Percentiles rank a stretch among this genome's conserved stretches.
These are phyloP conservation scores for Microstegium vimineum DNA, from an alignment of 176 grass and related monocot genomes.

Conservation along the genomic window DNA sequence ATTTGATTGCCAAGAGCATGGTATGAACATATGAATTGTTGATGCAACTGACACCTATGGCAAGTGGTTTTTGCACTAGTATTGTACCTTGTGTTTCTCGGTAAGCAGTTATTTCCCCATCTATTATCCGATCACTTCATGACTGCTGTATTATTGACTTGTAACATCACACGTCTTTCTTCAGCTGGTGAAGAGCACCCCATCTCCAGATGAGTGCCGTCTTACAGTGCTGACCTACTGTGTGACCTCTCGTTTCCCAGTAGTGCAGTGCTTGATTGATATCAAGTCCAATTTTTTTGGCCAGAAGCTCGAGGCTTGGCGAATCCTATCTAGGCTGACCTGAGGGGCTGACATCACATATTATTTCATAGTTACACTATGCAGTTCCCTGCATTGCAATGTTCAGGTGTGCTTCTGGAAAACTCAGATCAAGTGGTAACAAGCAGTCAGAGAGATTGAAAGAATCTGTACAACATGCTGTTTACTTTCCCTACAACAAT, in stretches of 20 bases:
- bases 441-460: background rate
- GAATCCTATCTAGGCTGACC: background rate
- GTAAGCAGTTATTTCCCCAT: background rate
- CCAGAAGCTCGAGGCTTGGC: background rate
- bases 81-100: background rate
- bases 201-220: background rate
- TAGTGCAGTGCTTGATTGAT: background rate
- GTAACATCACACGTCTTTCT: background rate
- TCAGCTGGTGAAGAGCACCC: background rate
- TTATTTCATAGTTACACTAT: background rate
- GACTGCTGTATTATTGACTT: background rate
- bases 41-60: background rate
- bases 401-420: background rate
- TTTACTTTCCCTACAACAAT: background rate
- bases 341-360: background rate
- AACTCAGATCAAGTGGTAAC: background rate
- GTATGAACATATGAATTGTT: background rate
- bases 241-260: background rate
- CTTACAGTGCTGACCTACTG: background rate
- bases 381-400: background rate
- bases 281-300: background rate
- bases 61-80: background rate
- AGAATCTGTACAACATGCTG: background rate
- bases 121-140: background rate
- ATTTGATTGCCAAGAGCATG: background rate